Evolutionary conservation across 495 filamentous ascomycete species (phyloP).

Genomic region (Xylaria nigripes): DNA sequence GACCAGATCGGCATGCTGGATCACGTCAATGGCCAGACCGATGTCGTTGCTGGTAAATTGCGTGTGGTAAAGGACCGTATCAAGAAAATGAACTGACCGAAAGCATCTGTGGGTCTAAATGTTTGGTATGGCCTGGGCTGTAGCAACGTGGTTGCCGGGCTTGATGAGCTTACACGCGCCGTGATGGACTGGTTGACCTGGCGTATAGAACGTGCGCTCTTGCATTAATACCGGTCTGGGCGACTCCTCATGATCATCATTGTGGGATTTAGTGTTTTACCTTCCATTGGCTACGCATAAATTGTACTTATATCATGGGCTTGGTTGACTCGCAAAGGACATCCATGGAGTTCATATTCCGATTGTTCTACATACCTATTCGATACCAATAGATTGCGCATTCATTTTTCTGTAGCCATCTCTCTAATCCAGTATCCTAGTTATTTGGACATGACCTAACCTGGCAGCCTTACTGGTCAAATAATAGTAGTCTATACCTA

Average conservation of each 20-base stretch:
- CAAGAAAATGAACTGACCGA: conserved; percentile 52
- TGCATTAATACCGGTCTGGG: not conserved
- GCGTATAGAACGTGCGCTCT: conserved; percentile 16
- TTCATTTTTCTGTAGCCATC: not conserved
- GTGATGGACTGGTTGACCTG: conserved; percentile 20
- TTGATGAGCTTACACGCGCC: conserved; percentile 13
- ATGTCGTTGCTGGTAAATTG: conserved; percentile 66
- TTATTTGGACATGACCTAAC: too few relatives aligned
- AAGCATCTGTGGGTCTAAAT: not conserved
- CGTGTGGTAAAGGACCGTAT: conserved; percentile 73
- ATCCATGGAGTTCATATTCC: not conserved
- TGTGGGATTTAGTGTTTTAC: not conserved
- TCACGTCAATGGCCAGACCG: conserved; percentile 66
- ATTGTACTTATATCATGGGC: not conserved
- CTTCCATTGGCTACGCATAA: not conserved
- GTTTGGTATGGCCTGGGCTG: conserved; percentile 11
- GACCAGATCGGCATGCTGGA: conserved; percentile 76
- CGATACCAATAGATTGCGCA: not conserved
- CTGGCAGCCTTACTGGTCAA: too few relatives aligned
- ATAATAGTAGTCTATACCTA: too few relatives aligned
- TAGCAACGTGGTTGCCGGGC: conserved; percentile 10
- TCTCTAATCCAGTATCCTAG: too few relatives aligned
- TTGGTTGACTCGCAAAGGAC: too few relatives aligned
- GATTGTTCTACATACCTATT: not conserved
- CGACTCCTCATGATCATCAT: not conserved